Percentiles rank a stretch among this genome's conserved stretches.
Conservation (phyloP, 1,139 yeast species). For the Suhomyces chickasaworum region DNA sequence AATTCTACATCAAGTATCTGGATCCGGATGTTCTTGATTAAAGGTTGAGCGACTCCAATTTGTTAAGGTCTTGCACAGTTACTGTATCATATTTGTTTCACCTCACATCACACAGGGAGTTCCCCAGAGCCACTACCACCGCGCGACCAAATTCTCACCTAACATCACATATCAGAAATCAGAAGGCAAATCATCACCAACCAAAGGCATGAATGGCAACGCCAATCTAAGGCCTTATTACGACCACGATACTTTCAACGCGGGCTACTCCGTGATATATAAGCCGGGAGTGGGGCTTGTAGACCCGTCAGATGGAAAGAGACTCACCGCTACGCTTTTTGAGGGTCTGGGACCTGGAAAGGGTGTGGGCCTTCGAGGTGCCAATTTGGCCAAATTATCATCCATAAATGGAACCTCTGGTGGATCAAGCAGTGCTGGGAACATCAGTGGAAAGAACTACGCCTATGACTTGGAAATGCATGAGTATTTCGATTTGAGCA, state of each 20-base stretch:
- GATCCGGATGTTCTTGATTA: no score
- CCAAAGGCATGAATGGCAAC: conserved; percentile 13
- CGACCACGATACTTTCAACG: conserved; percentile 67
- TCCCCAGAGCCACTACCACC: not conserved
- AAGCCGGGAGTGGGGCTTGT: conserved; percentile 63
- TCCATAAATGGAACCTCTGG: conserved; percentile 33
- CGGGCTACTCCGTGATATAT: conserved; percentile 63
- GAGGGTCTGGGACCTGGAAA: conserved; percentile 22
- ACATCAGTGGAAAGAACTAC: conserved; percentile 41
- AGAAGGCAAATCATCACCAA: conserved; percentile 6
- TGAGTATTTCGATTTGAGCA: conserved; percentile 63
- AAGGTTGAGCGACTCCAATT: no score
- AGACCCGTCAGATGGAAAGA: conserved; percentile 39
- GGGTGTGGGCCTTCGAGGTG: conserved; percentile 28
- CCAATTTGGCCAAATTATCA: conserved; percentile 15
- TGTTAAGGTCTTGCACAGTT: no score
- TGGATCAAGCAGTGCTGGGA: conserved; percentile 12
- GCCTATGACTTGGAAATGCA: conserved; percentile 66
- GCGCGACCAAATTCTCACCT: not conserved
- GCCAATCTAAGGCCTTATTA: conserved; percentile 64
- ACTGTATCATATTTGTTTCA: not conserved
- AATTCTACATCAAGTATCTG: no score
- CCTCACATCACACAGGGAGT: not conserved
- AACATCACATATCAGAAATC: conserved; percentile 1
- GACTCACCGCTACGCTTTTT: conserved; percentile 27